Percentiles rank a stretch among this genome's conserved stretches.
Evolutionary conservation across 1,284 basidiomycete genomes (phyloP).

Genomic region (Ceratobasidium sp.): DNA sequence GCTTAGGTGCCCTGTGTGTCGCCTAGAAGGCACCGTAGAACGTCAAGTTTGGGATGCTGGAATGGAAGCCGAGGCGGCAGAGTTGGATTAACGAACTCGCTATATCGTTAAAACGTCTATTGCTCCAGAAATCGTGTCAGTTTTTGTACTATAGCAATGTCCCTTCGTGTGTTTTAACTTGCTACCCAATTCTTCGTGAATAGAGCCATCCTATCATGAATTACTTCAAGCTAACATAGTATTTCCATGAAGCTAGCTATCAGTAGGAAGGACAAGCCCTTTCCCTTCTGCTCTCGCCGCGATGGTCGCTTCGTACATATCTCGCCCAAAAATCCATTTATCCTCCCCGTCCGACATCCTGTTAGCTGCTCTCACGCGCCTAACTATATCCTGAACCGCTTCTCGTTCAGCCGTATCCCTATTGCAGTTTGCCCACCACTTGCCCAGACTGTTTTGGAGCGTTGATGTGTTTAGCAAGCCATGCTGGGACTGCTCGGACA

Average conservation of each 20-base stretch:
- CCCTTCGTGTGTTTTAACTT: not conserved
- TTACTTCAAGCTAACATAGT: not conserved
- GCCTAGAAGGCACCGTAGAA: constrained; percentile 24
- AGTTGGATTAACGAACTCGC: not conserved
- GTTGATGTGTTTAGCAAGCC: constrained; percentile 64
- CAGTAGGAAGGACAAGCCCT: not conserved
- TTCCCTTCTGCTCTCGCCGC: constrained; percentile 58
- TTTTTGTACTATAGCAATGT: constrained; percentile 9
- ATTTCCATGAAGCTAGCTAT: not conserved
- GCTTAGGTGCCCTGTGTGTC: constrained; percentile 40
- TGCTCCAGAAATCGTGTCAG: not conserved
- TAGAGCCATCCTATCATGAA: not conserved
- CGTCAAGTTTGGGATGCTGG: constrained; percentile 34
- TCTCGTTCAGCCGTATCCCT: constrained; percentile 70
- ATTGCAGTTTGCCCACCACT: constrained; percentile 82
- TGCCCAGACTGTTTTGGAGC: constrained; percentile 74
- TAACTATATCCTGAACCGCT: constrained; percentile 67
- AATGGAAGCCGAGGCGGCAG: constrained; percentile 9
- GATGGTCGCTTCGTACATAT: constrained; percentile 67
- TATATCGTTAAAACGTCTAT: not conserved
- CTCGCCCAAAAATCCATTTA: constrained; percentile 66
- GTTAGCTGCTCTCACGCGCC: constrained; percentile 61
- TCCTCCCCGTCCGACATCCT: constrained; percentile 45
- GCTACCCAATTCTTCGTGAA: not conserved
- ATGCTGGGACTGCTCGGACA: constrained; percentile 76